These are phyloP conservation scores for Ophiocordyceps camponoti-leonardi DNA, from an alignment of 2,329 filamentous ascomycete genomes.

Conservation along the genomic window DNA sequence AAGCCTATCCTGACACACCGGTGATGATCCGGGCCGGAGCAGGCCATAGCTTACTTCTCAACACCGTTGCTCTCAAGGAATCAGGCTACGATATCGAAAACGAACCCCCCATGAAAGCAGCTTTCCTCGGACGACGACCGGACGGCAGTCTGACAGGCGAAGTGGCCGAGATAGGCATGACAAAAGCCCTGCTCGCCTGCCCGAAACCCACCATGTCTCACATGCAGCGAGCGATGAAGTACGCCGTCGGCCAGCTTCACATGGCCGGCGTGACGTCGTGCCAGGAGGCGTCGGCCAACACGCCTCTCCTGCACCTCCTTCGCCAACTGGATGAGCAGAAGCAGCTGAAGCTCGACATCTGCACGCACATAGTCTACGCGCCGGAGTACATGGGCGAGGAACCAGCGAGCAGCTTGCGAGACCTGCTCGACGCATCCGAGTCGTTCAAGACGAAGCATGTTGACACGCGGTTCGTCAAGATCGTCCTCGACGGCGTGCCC, in stretches of 20 bases:
- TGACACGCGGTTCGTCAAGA: slow-evolving; percentile 1
- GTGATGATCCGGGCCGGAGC: slow-evolving; percentile 1
- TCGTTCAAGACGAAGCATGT: neutral
- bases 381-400: neutral
- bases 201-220: neutral
- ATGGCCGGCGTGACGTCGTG: slow-evolving; percentile 1
- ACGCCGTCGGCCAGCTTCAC: neutral
- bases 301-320: neutral
- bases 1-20: neutral
- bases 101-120: neutral
- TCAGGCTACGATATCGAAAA: slow-evolving; percentile 1
- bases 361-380: slow-evolving; percentile 1
- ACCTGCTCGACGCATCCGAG: neutral
- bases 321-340: neutral
- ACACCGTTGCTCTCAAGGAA: neutral
- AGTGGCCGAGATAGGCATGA: neutral
- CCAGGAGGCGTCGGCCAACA: slow-evolving; percentile 1
- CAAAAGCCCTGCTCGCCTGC: neutral
- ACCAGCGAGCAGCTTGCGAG: neutral
- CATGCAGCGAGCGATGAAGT: neutral
- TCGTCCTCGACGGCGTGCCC: slow-evolving; percentile 1
- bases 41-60: slow-evolving; percentile 1
- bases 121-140: neutral
- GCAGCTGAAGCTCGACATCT: neutral
- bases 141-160: neutral